Conservation (phyloP, 2,329 filamentous ascomycete species). For the Dendryphion nanum region DNA sequence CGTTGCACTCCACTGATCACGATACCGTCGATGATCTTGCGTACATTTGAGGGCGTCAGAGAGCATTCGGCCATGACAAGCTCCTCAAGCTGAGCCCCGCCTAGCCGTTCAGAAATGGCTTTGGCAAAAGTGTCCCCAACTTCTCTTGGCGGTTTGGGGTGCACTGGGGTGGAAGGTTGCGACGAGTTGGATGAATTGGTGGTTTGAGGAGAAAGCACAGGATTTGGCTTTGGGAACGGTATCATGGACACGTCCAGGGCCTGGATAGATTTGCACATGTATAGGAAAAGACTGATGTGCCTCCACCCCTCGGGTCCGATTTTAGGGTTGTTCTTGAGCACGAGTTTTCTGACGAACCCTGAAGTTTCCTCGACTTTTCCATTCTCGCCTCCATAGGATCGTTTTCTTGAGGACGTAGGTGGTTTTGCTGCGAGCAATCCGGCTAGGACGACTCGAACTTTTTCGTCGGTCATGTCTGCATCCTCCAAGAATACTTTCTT, state of each 20-base stretch:
- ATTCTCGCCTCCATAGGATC: constrained; percentile 7
- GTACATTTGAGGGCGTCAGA: constrained; percentile 68
- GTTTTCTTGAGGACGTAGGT: constrained; percentile 54
- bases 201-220: constrained; percentile 14
- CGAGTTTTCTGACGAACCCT: constrained; percentile 81
- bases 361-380: constrained; percentile 49
- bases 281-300: constrained; percentile 83
- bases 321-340: constrained; percentile 84
- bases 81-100: constrained; percentile 74
- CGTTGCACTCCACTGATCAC: constrained; percentile 73
- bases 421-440: constrained; percentile 79
- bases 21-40: constrained; percentile 77
- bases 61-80: constrained; percentile 79
- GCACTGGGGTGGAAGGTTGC: constrained; percentile 6
- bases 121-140: constrained; percentile 68
- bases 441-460: constrained; percentile 79
- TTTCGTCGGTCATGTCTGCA: constrained; percentile 82
- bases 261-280: constrained; percentile 84
- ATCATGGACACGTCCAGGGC: constrained; percentile 84
- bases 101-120: constrained; percentile 73
- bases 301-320: constrained; percentile 88
- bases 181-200: constrained; percentile 11
- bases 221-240: constrained; percentile 53
- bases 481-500: constrained; percentile 84
- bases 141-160: constrained; percentile 43